Base-by-base conservation (phyloP, 1,139 yeast genomes). In the Debaryomyces subglobosus region DNA sequence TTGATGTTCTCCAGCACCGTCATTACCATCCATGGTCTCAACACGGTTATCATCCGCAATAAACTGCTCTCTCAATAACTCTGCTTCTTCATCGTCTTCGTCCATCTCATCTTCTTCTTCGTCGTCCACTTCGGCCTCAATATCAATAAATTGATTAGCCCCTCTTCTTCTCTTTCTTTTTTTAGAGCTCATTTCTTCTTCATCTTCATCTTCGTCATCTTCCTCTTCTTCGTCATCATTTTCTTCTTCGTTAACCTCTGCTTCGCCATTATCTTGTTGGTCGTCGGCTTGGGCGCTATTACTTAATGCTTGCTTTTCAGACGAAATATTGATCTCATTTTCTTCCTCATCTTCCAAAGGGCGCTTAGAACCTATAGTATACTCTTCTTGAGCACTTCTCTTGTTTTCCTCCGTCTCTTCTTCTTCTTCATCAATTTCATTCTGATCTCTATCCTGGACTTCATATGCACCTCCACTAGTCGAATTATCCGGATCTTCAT, bases 91-190 rank as follows among this genome's bases (percentile, higher is more conserved):
- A 51, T 81, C 96, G 51, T 91, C 98, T 57, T 92, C 98, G 46
- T 76, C 81, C 44, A 90, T 86, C 36, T 86, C 92, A 37, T 94
- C 99, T 56, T 94, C 99, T 51, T 94, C 99, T 58, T 94, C 99
- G 52, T 94, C 98, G 66, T 95, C 97, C 50, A 94, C 99, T 66
- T 94, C 99, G 51, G 99, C 99, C 76, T 94, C 99, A 49, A 94
- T 96, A 87, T 94, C 99, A 70, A 94, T 80, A 69, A 94, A 94
- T 75, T 89, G 94, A 68, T 94, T 94, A 60, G 91, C 84, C 45
- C 85, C 81, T 66, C 86, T 83, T 61, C 38, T 35, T 21, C 86
- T 77, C 66, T 84, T 79, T 69, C 86, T 77, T 67, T 82, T 81
- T 66, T 77, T 74, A 32, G 71, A 81, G 0, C 78, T 82, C 1